A percentile compares a stretch with the other conserved stretches of the same genome.
These are phyloP conservation scores for Penicillium samsonianum DNA, from an alignment of 495 filamentous ascomycete genomes.

Conservation along the genomic window DNA sequence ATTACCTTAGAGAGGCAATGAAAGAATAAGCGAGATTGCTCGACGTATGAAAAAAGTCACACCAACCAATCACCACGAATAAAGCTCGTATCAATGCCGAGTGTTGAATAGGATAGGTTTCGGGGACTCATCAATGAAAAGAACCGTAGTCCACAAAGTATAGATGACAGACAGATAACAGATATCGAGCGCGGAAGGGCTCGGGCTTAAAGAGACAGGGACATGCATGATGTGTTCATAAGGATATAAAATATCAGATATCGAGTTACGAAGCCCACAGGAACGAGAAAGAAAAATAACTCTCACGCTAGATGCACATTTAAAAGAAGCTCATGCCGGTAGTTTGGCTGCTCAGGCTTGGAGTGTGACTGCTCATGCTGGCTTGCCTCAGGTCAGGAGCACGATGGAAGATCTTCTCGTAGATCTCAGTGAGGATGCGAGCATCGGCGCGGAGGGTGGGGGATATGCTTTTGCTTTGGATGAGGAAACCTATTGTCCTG, in stretches of 20 bases:
- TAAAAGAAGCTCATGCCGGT: slow-evolving; percentile 8
- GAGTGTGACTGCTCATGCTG: slow-evolving; percentile 4
- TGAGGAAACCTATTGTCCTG: slow-evolving; percentile 72
- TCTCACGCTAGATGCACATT: slow-evolving; percentile 5
- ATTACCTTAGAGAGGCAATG: not conserved
- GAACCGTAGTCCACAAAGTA: slow-evolving; percentile 5
- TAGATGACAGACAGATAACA: slow-evolving; percentile 10
- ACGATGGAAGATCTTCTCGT: slow-evolving; percentile 51
- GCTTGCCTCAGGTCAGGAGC: slow-evolving; percentile 21
- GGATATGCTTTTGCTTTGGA: slow-evolving; percentile 59
- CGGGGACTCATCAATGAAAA: slow-evolving; percentile 6
- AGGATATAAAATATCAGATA: not conserved
- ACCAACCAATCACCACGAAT: not conserved
- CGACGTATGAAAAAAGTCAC: not conserved
- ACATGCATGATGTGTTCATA: slow-evolving; percentile 9
- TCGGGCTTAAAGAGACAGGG: not conserved
- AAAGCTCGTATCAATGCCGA: not conserved
- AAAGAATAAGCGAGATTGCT: not conserved
- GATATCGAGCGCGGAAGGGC: not conserved
- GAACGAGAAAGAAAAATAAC: not conserved
- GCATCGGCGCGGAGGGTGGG: slow-evolving; percentile 67
- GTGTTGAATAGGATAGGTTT: slow-evolving; percentile 1
- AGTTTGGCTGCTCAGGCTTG: slow-evolving; percentile 17
- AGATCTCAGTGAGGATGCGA: slow-evolving; percentile 64
- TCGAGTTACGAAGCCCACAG: not conserved